Evolutionary conservation across 2,329 filamentous ascomycete genomes (phyloP).

Genomic region (Tolypocladium cylindrosporum): DNA sequence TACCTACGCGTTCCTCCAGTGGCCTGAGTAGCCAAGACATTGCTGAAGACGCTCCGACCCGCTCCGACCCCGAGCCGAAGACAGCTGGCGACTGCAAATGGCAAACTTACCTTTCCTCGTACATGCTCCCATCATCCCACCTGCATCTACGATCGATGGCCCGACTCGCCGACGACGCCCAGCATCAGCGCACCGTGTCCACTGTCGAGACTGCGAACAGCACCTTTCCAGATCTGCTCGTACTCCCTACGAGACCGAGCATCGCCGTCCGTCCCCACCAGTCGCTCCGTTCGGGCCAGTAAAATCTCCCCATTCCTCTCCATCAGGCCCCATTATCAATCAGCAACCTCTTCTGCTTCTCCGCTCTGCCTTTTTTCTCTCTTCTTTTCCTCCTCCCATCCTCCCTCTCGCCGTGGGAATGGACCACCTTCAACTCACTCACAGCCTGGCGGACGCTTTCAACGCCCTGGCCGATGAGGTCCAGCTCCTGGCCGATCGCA

Average conservation of each 20-base stretch:
- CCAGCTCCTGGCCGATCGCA: constrained; percentile 51
- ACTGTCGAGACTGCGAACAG: too few relatives aligned
- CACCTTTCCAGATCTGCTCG: too few relatives aligned
- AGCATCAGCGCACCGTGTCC: too few relatives aligned
- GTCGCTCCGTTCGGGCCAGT: neutral
- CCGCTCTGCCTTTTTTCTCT: constrained; percentile 9
- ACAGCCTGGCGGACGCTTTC: constrained; percentile 54
- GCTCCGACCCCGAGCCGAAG: neutral
- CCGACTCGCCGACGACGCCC: too few relatives aligned
- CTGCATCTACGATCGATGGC: neutral
- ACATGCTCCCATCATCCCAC: neutral
- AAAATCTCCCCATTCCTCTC: constrained; percentile 6
- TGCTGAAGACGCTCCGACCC: neutral
- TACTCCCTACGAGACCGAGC: too few relatives aligned
- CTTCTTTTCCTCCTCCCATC: constrained; percentile 5
- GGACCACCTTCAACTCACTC: constrained; percentile 32
- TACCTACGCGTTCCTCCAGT: too few relatives aligned
- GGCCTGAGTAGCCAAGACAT: too few relatives aligned
- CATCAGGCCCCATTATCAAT: neutral
- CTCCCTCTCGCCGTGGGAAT: constrained; percentile 16
- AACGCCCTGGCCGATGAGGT: constrained; percentile 55
- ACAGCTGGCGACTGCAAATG: neutral
- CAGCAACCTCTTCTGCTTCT: neutral
- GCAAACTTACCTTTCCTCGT: neutral
- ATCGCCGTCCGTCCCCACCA: neutral